Base-by-base conservation (phyloP, 2,329 filamentous ascomycete species). In the Dothideomycetes sp. region DNA sequence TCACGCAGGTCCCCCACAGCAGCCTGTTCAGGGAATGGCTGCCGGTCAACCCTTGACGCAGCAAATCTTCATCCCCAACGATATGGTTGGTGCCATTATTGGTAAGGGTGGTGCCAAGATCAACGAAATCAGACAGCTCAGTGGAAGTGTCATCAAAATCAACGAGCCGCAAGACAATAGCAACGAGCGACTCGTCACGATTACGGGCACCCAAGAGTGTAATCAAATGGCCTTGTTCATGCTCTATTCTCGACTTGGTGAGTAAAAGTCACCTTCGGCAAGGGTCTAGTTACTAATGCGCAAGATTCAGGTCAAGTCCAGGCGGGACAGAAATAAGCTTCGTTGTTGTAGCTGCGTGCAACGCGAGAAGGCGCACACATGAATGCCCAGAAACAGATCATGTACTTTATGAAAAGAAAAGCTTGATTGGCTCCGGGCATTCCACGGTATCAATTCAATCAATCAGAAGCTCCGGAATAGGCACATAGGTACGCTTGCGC, bases 221-320 rank as follows among this genome's bases (percentile, higher is more conserved):
- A 98, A 98, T 66, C 85, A 94, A 57, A 96, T 98, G 88, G 91
- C 91, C n/a, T 68, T 98, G 41, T 98, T 96, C 67, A 95, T 98
- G 88, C 77, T 98, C 40, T 98, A 98, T 65, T 93, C 86, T 44
- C 79, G 91, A 72, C 82, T 98, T 61, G 91, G 91, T 94, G 57
- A 66, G 72, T 65, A 44, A 57, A 59, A 38, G 53, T 52, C 68
- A 71, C 58, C 55, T 52, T 61, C 10, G 47, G 49, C 33, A 56
- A 56, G 53, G 52, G 51, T 19, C 43, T 53, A 45, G 4, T 34
- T 11, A n/a, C n/a, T n/a, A n/a, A n/a, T n/a, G n/a, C n/a, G n/a
- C n/a, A n/a, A n/a, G n/a, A 12, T 36, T 11, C 22, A 47, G 45
- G 45, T 36, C 45, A 47, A 16, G 45, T 47, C 16, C 40, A 44